Evolutionary conservation across 768 basidiomycete genomes (phyloP), one percentile per base, ranked within the genome.

Genomic region (Imleria badia): DNA sequence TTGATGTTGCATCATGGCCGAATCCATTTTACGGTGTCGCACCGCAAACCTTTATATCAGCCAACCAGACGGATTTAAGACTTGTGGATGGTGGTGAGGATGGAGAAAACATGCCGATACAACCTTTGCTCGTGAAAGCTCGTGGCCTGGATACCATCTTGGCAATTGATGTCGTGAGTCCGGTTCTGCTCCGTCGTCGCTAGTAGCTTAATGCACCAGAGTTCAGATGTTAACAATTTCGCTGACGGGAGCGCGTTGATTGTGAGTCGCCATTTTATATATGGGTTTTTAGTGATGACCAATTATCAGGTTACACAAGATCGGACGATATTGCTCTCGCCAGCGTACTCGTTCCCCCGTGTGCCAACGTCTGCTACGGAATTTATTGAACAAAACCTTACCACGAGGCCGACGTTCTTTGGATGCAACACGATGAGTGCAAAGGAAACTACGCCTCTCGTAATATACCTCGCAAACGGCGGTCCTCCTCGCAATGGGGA

Each of bases 401-500:
- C 62, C 29, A 48, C 55, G 1, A 68, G 70, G 10, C 78, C 77
- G 8, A 77, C 76, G 11, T 78, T 81, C 67, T 80, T 80, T 60
- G 80, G 78, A 6, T 79, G 79, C 60, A 59, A 72, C 10, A 58
- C 56, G 30, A 54, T 61, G 39, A 63, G 47, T 23, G 59, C 59
- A 44, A 66, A 61, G 20, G 59, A 55, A 0, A 69, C 66, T 38
- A 74, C 73, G 6, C 82, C 83, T 3, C 63, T 84, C 36, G 59
- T 85, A 15, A 74, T 85, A 51, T 86, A 86, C 66, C 66, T 84
- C n/a, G 82, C 83, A 1, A 81, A 80, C 60, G 80, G 81, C 29
- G 78, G 77, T 6, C 67, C 76, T 2, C 76, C 76, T 40, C 70
- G 63, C 53, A 67, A 77, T 31, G 68, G 75, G 19, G 61, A 69